Conservation (phyloP, 78 protist genomes). For the Acrasis kona region DNA sequence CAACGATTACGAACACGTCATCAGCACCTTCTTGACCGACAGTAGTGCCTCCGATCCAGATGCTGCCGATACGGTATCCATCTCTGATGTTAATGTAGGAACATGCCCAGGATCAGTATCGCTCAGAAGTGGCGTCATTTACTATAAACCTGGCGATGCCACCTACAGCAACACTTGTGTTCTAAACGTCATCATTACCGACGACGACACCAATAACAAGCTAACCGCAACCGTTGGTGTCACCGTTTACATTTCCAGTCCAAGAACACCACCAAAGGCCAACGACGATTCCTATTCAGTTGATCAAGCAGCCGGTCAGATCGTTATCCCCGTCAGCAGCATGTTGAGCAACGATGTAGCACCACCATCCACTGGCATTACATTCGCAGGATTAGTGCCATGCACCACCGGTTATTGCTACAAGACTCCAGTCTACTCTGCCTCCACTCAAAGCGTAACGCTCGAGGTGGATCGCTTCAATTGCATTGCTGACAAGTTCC, state of each 20-base stretch:
- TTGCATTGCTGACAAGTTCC: neutral
- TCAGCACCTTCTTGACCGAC: too few relatives aligned
- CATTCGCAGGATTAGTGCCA: neutral
- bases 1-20: too few relatives aligned
- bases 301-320: neutral
- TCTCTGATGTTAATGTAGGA: too few relatives aligned
- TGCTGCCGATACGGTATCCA: neutral
- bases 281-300: neutral
- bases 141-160: too few relatives aligned
- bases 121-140: too few relatives aligned
- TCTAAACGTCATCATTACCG: too few relatives aligned
- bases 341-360: neutral
- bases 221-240: neutral
- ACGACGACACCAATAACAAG: too few relatives aligned
- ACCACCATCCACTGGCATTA: neutral
- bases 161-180: too few relatives aligned
- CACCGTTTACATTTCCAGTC: neutral
- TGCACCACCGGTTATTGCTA: neutral
- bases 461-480: neutral
- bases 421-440: neutral
- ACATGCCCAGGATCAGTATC: too few relatives aligned
- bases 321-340: neutral
- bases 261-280: neutral
- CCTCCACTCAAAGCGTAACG: neutral
- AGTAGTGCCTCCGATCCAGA: neutral